Base-by-base conservation (phyloP, 768 basidiomycete genomes). In the Mycena vitilis region DNA sequence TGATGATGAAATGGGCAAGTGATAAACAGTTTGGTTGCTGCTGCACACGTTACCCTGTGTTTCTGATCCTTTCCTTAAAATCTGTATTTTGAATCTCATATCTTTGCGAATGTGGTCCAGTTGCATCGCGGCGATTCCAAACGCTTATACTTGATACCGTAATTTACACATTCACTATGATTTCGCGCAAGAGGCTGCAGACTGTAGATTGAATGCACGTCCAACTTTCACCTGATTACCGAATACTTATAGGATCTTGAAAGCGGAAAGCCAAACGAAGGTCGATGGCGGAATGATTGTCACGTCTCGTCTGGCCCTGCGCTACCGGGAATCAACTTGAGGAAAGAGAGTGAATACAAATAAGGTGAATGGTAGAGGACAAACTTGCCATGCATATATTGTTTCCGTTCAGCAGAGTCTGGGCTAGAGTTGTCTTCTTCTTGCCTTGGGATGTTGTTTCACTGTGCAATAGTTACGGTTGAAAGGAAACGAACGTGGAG, bases 371-470 rank as follows among this genome's bases (percentile, higher is more conserved):
- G 44, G 22, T 20, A n/a, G 48, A 42, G 9, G 52, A n/a, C 23
- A 44, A 52, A 78, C 90, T 63, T 72, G 95, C 96, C 91, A 98
- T 97, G 76, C 95, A 97, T 48, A 99, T 98, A 71, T 97, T 96
- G 81, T 95, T 97, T 16, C 95, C 95, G 75, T 97, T 97, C 66
- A 97, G 80, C 51, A 97, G 83, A 20, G 95, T 97, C 81, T 98
- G 95, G 2, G 91, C 88, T 13, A 98, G 86, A 66, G 89, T 87
- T 4, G 93, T 98, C 76, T 87, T 88, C 78, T 92, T 95, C 69
- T 83, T 89, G 34, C 92, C 93, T 77, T 94, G 84, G 1, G 94
- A 84, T n/a, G 95, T 96, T 15, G 81, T 89, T 81, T 98, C 95
- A 78, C 97, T 99, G 62, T 20, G 49, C 16, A 66, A n/a, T 22